Base-by-base conservation (phyloP, 2,329 filamentous ascomycete genomes). In the Claviceps pusilla region DNA sequence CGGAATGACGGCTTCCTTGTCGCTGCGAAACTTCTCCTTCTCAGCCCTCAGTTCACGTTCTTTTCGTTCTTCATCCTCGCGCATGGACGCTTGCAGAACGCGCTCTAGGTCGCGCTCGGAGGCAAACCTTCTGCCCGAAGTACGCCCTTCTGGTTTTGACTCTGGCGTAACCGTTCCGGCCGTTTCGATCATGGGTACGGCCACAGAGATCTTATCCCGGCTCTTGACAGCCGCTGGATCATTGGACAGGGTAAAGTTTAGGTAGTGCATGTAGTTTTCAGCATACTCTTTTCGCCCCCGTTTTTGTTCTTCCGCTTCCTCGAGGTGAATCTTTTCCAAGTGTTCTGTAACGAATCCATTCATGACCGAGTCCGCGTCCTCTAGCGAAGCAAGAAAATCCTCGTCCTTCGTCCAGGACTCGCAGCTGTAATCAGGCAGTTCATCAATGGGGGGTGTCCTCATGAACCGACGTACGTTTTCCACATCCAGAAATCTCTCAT, bases 1-100 rank as follows among this genome's bases (percentile, higher is more conserved):
- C 0, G 87, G 87, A 50, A 91, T 80, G 4, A 77, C 74, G 0
- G 87, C 87, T 65, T 91, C 87, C 63, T 87, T 89, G 48, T 87
- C 84, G 58, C 80, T 85, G 57, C 86, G 83, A 56, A 83, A 83
- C 63, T 84, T 83, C 53, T 85, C 82, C 63, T 84, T 82, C 59
- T 81, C 78, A 39, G 79, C 78, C 52, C 78, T 73, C 48, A 75
- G 69, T 59, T 86, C 83, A 50, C 84, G 80, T 59, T 88, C 84
- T 56, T 80, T 76, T 39, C 80, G 76, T 62, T 88, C 85, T 58
- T 84, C 82, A 56, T 87, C 84, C 59, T 85, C 82, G 28, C 78
- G 76, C 62, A 83, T 78, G 0, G 86, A 89, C 60, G 86, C 82
- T 63, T 86, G 80, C 50, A 90, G 69, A 7, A 86, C 83, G 42